Evolutionary conservation across 352 stramenopile species (phyloP), one percentile per base, ranked within the genome.

Genomic region (Albugo candida): DNA sequence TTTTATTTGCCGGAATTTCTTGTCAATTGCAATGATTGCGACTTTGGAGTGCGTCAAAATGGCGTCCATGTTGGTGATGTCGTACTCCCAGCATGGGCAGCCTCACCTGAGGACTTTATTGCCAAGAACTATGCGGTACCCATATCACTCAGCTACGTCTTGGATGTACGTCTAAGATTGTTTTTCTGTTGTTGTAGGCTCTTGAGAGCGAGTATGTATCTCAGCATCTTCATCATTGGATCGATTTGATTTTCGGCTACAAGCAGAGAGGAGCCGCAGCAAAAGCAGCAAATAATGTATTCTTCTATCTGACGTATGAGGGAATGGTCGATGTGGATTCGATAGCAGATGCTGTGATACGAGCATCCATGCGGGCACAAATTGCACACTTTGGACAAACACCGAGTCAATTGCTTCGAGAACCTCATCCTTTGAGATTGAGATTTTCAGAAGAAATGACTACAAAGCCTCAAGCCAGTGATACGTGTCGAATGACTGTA

Each of bases 221-320:
- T 11, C 48, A 55, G 18, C 61, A 91, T 54, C 67, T 93, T 17
- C 73, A 93, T 49, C 71, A 96, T 46, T 86, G 89, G 62, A 94
- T 96, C 34, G 81, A 91, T 53, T 54, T 92, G 38, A 56, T 92
- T 0, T 86, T 89, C 55, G 79, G 77, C 6, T 65, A 60, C 12
- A 86, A 69, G 42, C 70, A 93, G 46, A 65, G 76, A 21, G 80
- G 75, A 0, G 46, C 60, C 20, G 83, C 84, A 24, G 92, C 95
- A 10, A 70, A 96, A 27, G 71, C 85, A 12, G 86, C 93, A 8
- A 85, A 96, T 54, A 99, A 99, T 58, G 63, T 98, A 11, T 99
- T 98, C 60, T 97, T 98, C 60, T 97, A 98, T 55, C 69, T 99
- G 34, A 98, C 88, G 1, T 99, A 99, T 55, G 94, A 98, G 69